Conservation (phyloP, 768 basidiomycete species). For the Suillus subalutaceus region DNA sequence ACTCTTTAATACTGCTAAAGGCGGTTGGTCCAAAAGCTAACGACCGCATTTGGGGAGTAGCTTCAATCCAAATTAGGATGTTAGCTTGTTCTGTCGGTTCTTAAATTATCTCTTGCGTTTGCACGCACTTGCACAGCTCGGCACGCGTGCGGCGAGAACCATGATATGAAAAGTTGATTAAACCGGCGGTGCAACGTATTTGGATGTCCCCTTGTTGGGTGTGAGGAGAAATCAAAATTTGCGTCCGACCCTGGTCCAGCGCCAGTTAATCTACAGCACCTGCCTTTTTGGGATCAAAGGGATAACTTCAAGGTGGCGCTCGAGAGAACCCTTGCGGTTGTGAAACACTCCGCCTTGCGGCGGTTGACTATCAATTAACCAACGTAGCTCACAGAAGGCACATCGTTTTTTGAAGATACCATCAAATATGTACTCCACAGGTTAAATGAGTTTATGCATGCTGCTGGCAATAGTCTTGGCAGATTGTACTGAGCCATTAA, state of each 20-base stretch:
- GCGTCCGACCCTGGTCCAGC: background rate
- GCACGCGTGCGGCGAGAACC: background rate
- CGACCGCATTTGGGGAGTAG: conserved; percentile 22
- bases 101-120: background rate
- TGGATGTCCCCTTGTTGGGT: conserved; percentile 26
- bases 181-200: conserved; percentile 15
- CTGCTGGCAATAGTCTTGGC: background rate
- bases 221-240: background rate
- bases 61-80: conserved; percentile 32
- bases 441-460: background rate
- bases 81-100: conserved; percentile 26
- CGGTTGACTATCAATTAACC: background rate
- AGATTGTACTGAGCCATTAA: background rate
- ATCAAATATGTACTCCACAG: background rate
- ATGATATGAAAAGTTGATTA: background rate
- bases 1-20: conserved; percentile 31
- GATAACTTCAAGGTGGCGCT: background rate
- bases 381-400: background rate
- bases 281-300: conserved; percentile 21
- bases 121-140: background rate
- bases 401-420: background rate
- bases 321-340: background rate
- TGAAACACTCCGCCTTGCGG: background rate
- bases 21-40: conserved; percentile 23
- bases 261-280: conserved; percentile 15